A percentile compares a stretch with the other conserved stretches of the same genome.
phyloP scores from a whole-genome alignment of 23 red algal genomes.

The Gracilaria vermiculophylla region DNA sequence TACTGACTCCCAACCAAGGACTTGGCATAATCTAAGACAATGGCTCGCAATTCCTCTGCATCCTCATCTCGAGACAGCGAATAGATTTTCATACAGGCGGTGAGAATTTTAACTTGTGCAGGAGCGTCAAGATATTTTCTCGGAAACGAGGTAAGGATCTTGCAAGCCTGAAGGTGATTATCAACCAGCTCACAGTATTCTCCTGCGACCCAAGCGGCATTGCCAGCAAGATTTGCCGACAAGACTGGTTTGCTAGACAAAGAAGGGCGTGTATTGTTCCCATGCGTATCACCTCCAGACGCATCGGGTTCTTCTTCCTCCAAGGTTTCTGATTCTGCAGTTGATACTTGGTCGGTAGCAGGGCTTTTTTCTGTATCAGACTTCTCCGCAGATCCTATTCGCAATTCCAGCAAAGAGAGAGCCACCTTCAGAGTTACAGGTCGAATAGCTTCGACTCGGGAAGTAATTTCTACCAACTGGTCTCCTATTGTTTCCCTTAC shows the following conservation, averaged over 20 bases:
- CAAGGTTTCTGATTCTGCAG: background rate
- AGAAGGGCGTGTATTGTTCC: background rate
- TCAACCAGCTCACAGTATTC: conserved; percentile 62
- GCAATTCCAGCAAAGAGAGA: conserved; percentile 24
- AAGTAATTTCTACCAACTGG: conserved; percentile 74
- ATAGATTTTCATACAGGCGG: conserved; percentile 62
- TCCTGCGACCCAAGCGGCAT: conserved; percentile 60
- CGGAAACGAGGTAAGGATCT: conserved; percentile 36
- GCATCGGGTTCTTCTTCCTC: background rate
- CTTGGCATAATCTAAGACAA: conserved; percentile 11
- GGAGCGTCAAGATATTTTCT: conserved; percentile 19
- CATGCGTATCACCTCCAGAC: background rate
- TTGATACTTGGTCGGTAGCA: background rate
- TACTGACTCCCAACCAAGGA: conserved; percentile 43
- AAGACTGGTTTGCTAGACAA: conserved; percentile 13
- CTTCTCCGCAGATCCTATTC: background rate
- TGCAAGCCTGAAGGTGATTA: conserved; percentile 5
- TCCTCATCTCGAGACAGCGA: background rate
- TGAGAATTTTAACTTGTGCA: conserved; percentile 54
- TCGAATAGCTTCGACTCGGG: conserved; percentile 74
- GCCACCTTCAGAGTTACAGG: conserved; percentile 58
- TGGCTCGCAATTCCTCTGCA: conserved; percentile 5
- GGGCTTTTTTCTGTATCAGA: background rate
- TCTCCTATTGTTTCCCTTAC: conserved; percentile 47
- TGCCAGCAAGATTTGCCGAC: conserved; percentile 32